Evolutionary conservation across 2,329 filamentous ascomycete genomes (phyloP).

Genomic region (Fusarium illudens): DNA sequence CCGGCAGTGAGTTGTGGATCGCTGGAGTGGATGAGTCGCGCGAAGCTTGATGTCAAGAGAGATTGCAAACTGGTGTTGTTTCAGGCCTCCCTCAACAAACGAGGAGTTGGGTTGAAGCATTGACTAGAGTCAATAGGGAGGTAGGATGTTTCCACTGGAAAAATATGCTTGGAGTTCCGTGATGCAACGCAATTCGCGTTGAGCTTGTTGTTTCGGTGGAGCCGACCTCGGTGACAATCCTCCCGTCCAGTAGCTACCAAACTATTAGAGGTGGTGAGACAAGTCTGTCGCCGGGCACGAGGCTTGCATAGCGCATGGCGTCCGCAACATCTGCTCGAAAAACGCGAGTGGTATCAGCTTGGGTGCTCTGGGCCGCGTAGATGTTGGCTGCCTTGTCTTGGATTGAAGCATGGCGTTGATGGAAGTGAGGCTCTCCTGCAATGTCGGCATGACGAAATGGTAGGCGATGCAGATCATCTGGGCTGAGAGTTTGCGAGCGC

Average conservation of each 20-base stretch:
- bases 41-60: neutral
- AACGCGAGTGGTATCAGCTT: neutral
- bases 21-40: neutral
- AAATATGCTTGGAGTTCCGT: neutral
- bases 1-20: constrained; percentile 15
- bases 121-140: neutral
- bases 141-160: neutral
- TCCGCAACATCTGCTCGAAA: neutral
- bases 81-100: neutral
- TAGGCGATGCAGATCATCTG: neutral
- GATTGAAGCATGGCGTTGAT: constrained; percentile 21
- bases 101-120: neutral
- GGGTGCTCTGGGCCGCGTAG: neutral
- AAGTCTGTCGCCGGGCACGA: neutral
- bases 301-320: constrained; percentile 7
- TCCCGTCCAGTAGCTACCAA: neutral
- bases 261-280: neutral
- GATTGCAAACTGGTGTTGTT: neutral
- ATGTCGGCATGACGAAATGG: neutral
- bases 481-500: constrained; percentile 1
- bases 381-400: constrained; percentile 29
- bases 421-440: neutral
- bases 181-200: neutral
- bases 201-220: neutral
- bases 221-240: neutral